Percentiles rank a stretch among this genome's conserved stretches.
These are phyloP conservation scores for Isatis lusitanica DNA, from an alignment of 441 rosid genomes.

Conservation along the genomic window DNA sequence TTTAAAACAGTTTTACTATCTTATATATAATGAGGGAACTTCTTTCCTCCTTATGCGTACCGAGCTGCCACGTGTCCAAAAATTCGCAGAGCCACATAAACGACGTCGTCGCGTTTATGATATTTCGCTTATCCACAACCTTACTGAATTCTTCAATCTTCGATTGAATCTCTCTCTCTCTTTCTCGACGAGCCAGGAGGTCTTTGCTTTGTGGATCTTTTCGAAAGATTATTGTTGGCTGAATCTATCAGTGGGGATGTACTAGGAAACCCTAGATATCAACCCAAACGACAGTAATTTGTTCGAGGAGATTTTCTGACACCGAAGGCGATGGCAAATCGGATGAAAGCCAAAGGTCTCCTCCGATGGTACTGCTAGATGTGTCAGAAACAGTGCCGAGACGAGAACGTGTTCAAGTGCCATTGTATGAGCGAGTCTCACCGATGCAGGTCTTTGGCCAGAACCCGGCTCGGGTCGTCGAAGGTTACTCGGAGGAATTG, in stretches of 20 bases:
- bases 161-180: not conserved
- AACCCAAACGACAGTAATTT: not conserved
- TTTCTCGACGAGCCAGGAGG: too few relatives aligned
- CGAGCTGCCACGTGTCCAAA: too few relatives aligned
- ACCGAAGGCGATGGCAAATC: conserved; percentile 83
- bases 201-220: too few relatives aligned
- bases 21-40: too few relatives aligned
- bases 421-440: conserved; percentile 97
- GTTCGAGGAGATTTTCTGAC: conserved; percentile 58
- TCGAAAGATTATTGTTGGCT: not conserved
- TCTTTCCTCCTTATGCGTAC: too few relatives aligned
- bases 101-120: too few relatives aligned
- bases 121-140: too few relatives aligned
- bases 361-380: conserved; percentile 98
- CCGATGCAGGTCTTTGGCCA: conserved; percentile 92
- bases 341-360: conserved; percentile 91
- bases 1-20: too few relatives aligned
- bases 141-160: not conserved
- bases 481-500: conserved; percentile 88
- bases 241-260: not conserved
- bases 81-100: too few relatives aligned
- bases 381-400: conserved; percentile 97
- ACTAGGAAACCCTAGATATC: not conserved
- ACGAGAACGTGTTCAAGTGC: conserved; percentile 97
- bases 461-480: conserved; percentile 68